Evolutionary conservation across 1,139 yeast genomes (phyloP).

Genomic region (Blastobotrys malaysiensis): DNA sequence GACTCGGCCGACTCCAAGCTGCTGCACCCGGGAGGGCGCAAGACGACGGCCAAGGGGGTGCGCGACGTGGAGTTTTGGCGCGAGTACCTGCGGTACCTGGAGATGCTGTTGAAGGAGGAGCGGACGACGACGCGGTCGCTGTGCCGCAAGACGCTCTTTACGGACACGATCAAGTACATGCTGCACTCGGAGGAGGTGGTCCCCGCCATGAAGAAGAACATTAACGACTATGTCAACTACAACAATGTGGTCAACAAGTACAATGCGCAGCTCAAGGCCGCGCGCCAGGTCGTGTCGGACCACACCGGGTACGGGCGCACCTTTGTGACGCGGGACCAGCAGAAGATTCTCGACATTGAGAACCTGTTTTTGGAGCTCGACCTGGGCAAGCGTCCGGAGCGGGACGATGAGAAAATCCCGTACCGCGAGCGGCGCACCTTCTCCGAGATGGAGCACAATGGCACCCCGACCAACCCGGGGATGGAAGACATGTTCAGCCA

Average conservation of each 20-base stretch:
- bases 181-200: not conserved
- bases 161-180: not conserved
- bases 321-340: not conserved
- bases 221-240: not conserved
- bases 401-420: not conserved
- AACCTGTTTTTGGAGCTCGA: not conserved
- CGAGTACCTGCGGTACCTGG: not conserved
- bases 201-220: not conserved
- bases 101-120: not conserved
- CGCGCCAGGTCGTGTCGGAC: not conserved
- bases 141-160: not conserved
- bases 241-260: not conserved
- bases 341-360: not conserved
- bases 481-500: not conserved
- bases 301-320: not conserved
- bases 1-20: not conserved
- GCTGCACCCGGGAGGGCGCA: not conserved
- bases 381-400: not conserved
- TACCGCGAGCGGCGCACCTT: not conserved
- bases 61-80: conserved; percentile 1
- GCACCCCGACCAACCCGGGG: not conserved
- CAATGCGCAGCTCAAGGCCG: not conserved
- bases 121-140: not conserved
- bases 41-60: not conserved
- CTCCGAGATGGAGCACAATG: not conserved